Base-by-base conservation (phyloP, 2,329 filamentous ascomycete genomes). In the Geoglossum cookeanum region DNA sequence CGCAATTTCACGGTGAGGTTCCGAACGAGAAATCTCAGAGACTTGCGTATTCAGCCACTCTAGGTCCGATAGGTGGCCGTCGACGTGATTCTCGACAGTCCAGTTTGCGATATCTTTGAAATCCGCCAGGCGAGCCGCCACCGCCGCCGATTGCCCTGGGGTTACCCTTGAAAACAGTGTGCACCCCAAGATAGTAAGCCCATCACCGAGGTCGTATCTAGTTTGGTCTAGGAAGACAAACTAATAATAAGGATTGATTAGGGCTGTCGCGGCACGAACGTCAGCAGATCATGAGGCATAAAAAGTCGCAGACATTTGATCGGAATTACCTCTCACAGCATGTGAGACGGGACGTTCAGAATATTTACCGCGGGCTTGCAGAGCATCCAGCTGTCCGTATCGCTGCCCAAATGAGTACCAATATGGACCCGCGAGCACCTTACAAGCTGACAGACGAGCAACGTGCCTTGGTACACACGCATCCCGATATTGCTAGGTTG, bases 31-130 rank as follows among this genome's bases (percentile, higher is more conserved):
- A 53, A 22, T 58, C 35, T 1, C 17, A 4, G 1, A 15, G 33
- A 63, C 63, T 54, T 63, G 59, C 4, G 48, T 54, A 44, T 66
- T 67, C 2, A 67, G 59, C 65, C 64, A 68, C 6, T 55, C 39
- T 3, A 66, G 54, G 45, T 67, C 64, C 4, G 58, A 57, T 2
- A 35, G 9, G 47, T 68, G 66, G 22, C 57, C 56, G 5, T 44
- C 17, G 47, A 60, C 62, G 59, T 55, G 52, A 37, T 22, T 33
- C 33, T 30, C 17, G 22, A 55, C 52, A 22, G 52, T 55, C 52
- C 52, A 55, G 52, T 55, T 33, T 29, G 22, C 9, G 32, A 55
- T 55, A 33, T 55, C 9, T 3, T 11, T 29, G 45, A 65, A 63
- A 49, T 66, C 64, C 8, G 60, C 63, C 4, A 63, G 58, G 22